These are phyloP conservation scores for Keqinozyma sinolaborantium DNA, from an alignment of 1,139 yeast genomes.

Conservation along the genomic window DNA sequence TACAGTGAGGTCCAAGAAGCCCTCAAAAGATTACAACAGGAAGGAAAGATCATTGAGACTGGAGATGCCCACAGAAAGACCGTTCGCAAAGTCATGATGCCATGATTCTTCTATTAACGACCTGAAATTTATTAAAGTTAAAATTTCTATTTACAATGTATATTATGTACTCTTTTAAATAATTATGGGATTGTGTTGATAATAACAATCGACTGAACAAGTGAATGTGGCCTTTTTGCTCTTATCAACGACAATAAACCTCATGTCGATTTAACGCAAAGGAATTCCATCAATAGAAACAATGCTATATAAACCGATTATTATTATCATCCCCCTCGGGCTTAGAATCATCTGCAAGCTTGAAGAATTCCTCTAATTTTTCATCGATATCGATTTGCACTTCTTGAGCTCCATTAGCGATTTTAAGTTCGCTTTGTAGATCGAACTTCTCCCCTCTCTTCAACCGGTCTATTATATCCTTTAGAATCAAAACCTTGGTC, in stretches of 20 bases:
- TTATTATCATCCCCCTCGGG: too few relatives aligned
- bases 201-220: too few relatives aligned
- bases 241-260: too few relatives aligned
- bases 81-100: constrained; percentile 46
- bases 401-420: constrained; percentile 32
- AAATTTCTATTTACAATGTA: constrained; percentile 1
- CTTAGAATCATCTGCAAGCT: constrained; percentile 25
- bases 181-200: too few relatives aligned
- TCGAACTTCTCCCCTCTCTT: constrained; percentile 31
- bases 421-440: constrained; percentile 31
- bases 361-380: constrained; percentile 33
- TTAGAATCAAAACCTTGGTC: constrained; percentile 28
- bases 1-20: constrained; percentile 67
- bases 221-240: too few relatives aligned
- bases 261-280: too few relatives aligned
- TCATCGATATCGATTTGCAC: constrained; percentile 41
- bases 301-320: too few relatives aligned
- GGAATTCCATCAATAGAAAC: too few relatives aligned
- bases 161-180: too few relatives aligned
- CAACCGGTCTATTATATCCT: constrained; percentile 27
- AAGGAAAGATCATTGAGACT: constrained; percentile 65
- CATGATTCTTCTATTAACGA: too few relatives aligned
- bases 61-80: constrained; percentile 76
- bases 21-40: constrained; percentile 67
- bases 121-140: too few relatives aligned